Evolutionary conservation across 108 stramenopile genomes (phyloP).

Genomic region (Ochromonas danica): DNA sequence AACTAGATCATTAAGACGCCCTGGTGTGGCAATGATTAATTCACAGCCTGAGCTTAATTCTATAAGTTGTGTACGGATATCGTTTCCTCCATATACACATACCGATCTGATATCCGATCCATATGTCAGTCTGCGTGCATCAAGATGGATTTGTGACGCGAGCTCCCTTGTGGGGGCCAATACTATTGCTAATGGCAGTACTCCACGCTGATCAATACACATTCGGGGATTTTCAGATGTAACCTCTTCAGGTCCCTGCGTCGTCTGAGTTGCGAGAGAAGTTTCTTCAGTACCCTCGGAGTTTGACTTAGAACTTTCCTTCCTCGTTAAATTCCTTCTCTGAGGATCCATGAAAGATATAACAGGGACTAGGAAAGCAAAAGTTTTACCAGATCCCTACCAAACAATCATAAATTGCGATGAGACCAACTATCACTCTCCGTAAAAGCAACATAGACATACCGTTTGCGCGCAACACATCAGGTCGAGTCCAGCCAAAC

Average conservation of each 20-base stretch:
- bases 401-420: too few relatives aligned
- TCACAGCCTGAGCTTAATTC: conserved; percentile 23
- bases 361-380: conserved; percentile 40
- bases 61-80: background rate
- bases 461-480: conserved; percentile 42
- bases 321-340: too few relatives aligned
- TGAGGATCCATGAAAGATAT: background rate
- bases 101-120: background rate
- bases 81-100: conserved; percentile 26
- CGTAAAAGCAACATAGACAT: too few relatives aligned
- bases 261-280: background rate
- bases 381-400: conserved; percentile 44
- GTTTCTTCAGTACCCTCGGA: too few relatives aligned
- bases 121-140: background rate
- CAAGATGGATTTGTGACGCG: conserved; percentile 8
- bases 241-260: background rate
- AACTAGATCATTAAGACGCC: conserved; percentile 44
- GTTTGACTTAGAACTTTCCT: too few relatives aligned
- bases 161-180: conserved; percentile 36
- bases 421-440: background rate
- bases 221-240: background rate
- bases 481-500: conserved; percentile 18
- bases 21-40: conserved; percentile 51
- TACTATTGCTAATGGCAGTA: conserved; percentile 7
- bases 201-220: background rate